Evolutionary conservation across 257 asterid genomes (phyloP).

Genomic region (Leptodermis oblonga): DNA sequence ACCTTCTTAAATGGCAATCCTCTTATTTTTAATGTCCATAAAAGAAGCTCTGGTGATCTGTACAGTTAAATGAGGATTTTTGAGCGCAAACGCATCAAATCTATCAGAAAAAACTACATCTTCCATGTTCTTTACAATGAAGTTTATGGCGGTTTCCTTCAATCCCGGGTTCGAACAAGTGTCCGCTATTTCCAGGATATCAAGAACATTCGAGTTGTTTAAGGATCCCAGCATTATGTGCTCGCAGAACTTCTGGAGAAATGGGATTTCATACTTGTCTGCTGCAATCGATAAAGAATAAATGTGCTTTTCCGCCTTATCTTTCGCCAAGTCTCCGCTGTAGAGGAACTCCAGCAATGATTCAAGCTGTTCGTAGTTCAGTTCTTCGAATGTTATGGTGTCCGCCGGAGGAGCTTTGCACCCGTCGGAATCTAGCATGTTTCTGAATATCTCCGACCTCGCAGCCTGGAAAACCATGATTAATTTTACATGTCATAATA

Average conservation of each 20-base stretch:
- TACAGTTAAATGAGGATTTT: conserved; percentile 85
- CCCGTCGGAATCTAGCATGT: conserved; percentile 65
- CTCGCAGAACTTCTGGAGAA: conserved; percentile 65
- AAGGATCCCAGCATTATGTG: conserved; percentile 64
- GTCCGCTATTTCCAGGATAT: conserved; percentile 66
- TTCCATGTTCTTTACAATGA: conserved; percentile 81
- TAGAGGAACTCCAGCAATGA: conserved; percentile 67
- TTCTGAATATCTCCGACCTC: conserved; percentile 58
- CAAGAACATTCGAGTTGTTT: conserved; percentile 63
- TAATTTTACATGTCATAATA: no score
- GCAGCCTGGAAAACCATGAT: conserved; percentile 67
- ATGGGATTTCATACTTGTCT: conserved; percentile 79
- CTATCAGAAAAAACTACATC: conserved; percentile 68
- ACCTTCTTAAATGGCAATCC: conserved; percentile 30
- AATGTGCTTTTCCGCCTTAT: conserved; percentile 60
- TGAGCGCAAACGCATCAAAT: conserved; percentile 81
- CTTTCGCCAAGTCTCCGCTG: conserved; percentile 57
- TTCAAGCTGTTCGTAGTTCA: conserved; percentile 58
- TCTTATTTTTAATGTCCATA: conserved; percentile 58
- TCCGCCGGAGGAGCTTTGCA: conserved; percentile 77
- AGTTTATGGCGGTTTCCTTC: conserved; percentile 66
- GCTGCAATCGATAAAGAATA: conserved; percentile 79
- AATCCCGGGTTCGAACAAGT: conserved; percentile 64
- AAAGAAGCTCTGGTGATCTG: conserved; percentile 89
- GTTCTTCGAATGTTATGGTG: conserved; percentile 57